These are phyloP conservation scores for Mycena metata DNA, from an alignment of 768 basidiomycete species.

Conservation along the genomic window DNA sequence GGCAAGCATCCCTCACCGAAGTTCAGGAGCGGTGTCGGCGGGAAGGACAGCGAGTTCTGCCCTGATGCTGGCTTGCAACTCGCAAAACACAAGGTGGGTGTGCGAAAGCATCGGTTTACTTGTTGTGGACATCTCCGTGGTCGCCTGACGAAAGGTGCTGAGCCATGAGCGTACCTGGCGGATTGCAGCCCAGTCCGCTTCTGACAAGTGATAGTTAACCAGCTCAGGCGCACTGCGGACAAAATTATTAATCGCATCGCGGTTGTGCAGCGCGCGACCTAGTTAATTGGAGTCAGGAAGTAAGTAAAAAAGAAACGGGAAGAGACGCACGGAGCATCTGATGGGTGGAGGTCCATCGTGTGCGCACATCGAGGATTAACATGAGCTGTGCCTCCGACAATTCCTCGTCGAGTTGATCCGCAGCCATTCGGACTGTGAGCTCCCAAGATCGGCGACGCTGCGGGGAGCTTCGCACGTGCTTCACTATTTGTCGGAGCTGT, in stretches of 20 bases:
- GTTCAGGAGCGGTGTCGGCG: background rate
- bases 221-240: constrained; percentile 5
- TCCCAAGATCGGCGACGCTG: constrained; percentile 36
- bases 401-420: background rate
- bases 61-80: constrained; percentile 24
- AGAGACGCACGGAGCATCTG: constrained; percentile 30
- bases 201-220: background rate
- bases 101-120: constrained; percentile 32
- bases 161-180: constrained; percentile 25
- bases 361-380: constrained; percentile 36
- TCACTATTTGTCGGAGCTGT: constrained; percentile 33
- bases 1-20: constrained; percentile 20
- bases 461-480: constrained; percentile 31
- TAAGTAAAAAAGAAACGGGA: background rate
- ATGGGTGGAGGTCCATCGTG: constrained; percentile 37
- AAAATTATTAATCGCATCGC: background rate
- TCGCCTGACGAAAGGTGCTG: background rate
- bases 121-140: constrained; percentile 17
- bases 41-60: constrained; percentile 28
- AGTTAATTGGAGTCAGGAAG: background rate
- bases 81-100: constrained; percentile 36
- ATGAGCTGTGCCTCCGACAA: constrained; percentile 10
- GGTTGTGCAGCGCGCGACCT: constrained; percentile 11
- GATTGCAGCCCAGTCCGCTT: constrained; percentile 23
- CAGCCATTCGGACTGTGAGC: constrained; percentile 16